These are phyloP conservation scores for Haplosporangium sp. DNA, from an alignment of 371 early-diverging fungal genomes.

Conservation along the genomic window DNA sequence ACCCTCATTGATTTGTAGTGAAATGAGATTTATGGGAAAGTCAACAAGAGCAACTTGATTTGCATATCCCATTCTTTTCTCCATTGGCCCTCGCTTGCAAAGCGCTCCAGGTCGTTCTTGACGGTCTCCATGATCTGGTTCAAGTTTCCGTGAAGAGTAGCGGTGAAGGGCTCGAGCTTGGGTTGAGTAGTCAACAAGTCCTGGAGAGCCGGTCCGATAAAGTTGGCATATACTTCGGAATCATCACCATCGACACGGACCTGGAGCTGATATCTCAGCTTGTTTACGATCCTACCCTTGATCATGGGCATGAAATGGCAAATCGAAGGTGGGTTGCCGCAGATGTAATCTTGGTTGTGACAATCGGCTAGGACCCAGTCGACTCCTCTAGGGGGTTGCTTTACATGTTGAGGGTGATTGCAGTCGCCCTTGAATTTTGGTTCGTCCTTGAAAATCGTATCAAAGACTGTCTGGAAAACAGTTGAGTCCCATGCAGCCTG, in stretches of 20 bases:
- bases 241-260: constrained; percentile 37
- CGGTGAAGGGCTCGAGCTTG: constrained; percentile 11
- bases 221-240: constrained; percentile 32
- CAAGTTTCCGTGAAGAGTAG: constrained; percentile 38
- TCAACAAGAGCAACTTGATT: constrained; percentile 43
- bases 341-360: constrained; percentile 70
- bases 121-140: constrained; percentile 39
- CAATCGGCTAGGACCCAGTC: constrained; percentile 71
- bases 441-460: constrained; percentile 67
- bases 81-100: constrained; percentile 43
- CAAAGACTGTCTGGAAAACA: constrained; percentile 49
- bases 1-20: background rate
- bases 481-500: constrained; percentile 16
- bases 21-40: constrained; percentile 37
- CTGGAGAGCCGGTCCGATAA: constrained; percentile 33
- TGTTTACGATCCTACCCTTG: constrained; percentile 52
- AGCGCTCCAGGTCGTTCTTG: constrained; percentile 17
- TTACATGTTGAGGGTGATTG: constrained; percentile 64
- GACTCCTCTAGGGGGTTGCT: constrained; percentile 64
- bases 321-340: constrained; percentile 77
- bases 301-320: constrained; percentile 67
- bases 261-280: constrained; percentile 35
- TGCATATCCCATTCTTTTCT: constrained; percentile 35
- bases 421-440: constrained; percentile 74
- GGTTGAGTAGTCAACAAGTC: constrained; percentile 14